Conservation (phyloP, 2,329 filamentous ascomycete species). For the Akanthomyces uredinophilus region DNA sequence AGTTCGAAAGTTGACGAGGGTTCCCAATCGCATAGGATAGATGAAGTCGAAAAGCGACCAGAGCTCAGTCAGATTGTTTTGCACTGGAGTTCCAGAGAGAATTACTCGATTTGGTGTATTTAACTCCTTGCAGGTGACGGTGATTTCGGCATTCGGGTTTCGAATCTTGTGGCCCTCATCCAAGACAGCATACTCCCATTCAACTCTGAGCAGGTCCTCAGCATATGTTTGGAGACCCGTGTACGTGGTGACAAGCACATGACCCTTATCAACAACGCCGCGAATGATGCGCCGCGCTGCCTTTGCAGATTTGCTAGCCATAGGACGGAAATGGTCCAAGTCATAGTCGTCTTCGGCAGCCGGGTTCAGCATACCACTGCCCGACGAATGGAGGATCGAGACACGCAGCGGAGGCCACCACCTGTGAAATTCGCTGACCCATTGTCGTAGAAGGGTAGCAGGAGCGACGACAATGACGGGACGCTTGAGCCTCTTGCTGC, state of each 20-base stretch:
- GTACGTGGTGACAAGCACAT: conserved; percentile 94
- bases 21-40: conserved; percentile 91
- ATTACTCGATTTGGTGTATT: conserved; percentile 88
- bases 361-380: conserved; percentile 94
- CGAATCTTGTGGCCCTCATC: conserved; percentile 98
- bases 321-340: conserved; percentile 37
- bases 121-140: conserved; percentile 90
- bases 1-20: conserved; percentile 80
- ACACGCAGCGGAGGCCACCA: conserved; percentile 99
- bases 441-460: conserved; percentile 91
- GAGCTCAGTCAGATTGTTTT: conserved; percentile 90
- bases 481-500: conserved; percentile 77
- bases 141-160: conserved; percentile 92
- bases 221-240: conserved; percentile 91
- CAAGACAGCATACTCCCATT: conserved; percentile 91
- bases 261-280: conserved; percentile 75
- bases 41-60: conserved; percentile 99
- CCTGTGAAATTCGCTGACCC: conserved; percentile 96
- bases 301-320: conserved; percentile 36
- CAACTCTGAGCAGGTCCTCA: conserved; percentile 70
- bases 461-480: conserved; percentile 90
- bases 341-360: conserved; percentile 51
- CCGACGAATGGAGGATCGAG: conserved; percentile 90
- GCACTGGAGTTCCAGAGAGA: conserved; percentile 92
- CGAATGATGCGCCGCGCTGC: conserved; percentile 77